Conservation (phyloP, 768 basidiomycete species). For the Suillus paluster region DNA sequence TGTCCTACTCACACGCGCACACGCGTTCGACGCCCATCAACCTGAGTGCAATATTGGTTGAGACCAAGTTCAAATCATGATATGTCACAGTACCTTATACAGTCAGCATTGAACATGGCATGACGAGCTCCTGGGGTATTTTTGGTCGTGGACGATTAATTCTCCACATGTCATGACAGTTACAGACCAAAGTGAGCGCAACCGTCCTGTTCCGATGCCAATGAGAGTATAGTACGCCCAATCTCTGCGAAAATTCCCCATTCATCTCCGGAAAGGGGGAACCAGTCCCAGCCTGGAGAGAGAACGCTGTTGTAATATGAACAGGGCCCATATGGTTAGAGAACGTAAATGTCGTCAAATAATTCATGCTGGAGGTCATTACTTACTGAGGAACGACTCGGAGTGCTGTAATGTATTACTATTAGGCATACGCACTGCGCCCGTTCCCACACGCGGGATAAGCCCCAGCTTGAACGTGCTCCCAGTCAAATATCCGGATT, state of each 20-base stretch:
- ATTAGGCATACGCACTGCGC: background rate
- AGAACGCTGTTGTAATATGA: background rate
- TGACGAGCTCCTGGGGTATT: background rate
- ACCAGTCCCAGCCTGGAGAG: background rate
- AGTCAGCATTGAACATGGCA: background rate
- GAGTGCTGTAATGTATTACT: background rate
- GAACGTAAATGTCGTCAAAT: background rate
- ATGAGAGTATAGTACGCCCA: background rate
- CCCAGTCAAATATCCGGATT: background rate
- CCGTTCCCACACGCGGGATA: conserved; percentile 1
- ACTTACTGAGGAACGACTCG: background rate
- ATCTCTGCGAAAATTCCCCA: background rate
- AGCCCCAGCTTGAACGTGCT: background rate
- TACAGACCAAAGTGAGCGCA: background rate
- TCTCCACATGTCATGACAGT: background rate
- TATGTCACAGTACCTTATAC: background rate
- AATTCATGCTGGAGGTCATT: background rate
- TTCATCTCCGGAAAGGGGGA: conserved; percentile 1
- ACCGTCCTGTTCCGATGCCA: background rate
- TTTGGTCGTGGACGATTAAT: background rate
- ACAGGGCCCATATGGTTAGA: background rate
- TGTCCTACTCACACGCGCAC: background rate
- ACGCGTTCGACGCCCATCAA: background rate
- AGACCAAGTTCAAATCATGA: background rate
- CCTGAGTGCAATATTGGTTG: background rate